Evolutionary conservation across 2,329 filamentous ascomycete species (phyloP), one percentile per base, ranked within the genome.

Genomic region (Sporothrix brunneoviolacea): DNA sequence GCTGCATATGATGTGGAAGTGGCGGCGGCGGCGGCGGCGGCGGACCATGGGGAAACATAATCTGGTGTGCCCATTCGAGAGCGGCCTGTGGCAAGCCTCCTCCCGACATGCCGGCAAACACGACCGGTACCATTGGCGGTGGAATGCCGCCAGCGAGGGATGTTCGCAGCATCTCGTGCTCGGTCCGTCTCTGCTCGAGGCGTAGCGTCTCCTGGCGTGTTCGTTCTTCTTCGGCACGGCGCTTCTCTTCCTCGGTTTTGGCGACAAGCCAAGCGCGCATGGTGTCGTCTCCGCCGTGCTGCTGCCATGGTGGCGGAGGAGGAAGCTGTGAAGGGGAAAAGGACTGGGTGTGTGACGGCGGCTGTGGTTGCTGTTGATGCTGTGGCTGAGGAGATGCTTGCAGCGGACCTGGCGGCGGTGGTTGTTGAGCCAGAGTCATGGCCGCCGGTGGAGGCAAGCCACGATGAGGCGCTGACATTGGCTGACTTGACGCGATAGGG

Each of bases 191-290:
- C 66, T 87, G 85, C 66, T 90, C 86, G 28, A 89, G 67, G 22
- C 82, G 81, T 38, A 87, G 67, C 28, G 72, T 70, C 65, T 88
- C 86, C 59, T 81, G 78, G 38, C 71, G 71, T 19, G 77, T 80
- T 59, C 76, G 84, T 66, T 89, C 84, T 65, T 89, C 84, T 65
- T 90, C 85, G 66, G 88, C 85, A 62, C 71, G 82, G 54, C 82
- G 76, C 61, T 75, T 80, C 61, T 90, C 86, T 62, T 90, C 86
- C 65, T 90, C 86, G 1, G 80, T 72, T 64, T 83, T 88, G 48
- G 85, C 82, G 49, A 77, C 68, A 19, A 89, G 70, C 85, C 85
- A 90, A 49, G 75, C 77, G 55, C 77, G 80, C 82, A 87, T 86
- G 3, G 81, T 77, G 33, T 88, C 84, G 60, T 88, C 84, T 30